These are phyloP conservation scores for Acanthamoeba royreba DNA, from an alignment of 208 protist species.

Conservation along the genomic window DNA sequence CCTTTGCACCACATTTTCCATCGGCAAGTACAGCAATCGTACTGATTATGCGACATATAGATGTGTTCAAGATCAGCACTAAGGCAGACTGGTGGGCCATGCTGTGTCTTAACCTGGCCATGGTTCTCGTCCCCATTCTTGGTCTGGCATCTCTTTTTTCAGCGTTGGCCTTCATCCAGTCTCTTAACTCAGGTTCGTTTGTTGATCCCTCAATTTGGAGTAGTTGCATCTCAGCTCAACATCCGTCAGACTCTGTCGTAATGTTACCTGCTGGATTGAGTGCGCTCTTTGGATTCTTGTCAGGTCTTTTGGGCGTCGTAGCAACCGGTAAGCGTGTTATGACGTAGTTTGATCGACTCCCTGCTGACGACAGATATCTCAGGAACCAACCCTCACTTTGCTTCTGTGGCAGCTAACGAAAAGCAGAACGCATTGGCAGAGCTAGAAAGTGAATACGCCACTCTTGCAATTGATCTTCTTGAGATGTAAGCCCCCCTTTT, in stretches of 20 bases:
- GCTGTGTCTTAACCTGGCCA: neutral
- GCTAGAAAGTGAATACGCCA: neutral
- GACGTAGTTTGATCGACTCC: neutral
- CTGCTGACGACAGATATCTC: neutral
- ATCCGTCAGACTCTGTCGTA: neutral
- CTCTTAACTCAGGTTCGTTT: neutral
- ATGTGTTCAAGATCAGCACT: neutral
- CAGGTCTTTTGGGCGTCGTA: neutral
- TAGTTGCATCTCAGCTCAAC: neutral
- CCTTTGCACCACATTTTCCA: neutral
- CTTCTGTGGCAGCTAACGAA: neutral
- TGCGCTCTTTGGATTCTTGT: neutral
- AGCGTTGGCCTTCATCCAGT: neutral
- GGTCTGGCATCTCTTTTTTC: neutral
- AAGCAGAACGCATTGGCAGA: neutral
- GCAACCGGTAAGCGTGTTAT: neutral
- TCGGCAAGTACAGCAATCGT: neutral
- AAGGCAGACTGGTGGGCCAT: neutral
- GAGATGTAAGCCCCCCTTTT: neutral
- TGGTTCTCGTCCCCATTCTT: neutral
- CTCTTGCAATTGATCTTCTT: neutral
- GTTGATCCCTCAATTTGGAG: neutral
- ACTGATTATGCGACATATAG: neutral
- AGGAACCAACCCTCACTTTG: neutral
- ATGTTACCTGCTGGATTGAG: neutral